A percentile compares a stretch with the other conserved stretches of the same genome.
Conservation (phyloP, 805 yeast species). For the Sungouiella blattae region DNA sequence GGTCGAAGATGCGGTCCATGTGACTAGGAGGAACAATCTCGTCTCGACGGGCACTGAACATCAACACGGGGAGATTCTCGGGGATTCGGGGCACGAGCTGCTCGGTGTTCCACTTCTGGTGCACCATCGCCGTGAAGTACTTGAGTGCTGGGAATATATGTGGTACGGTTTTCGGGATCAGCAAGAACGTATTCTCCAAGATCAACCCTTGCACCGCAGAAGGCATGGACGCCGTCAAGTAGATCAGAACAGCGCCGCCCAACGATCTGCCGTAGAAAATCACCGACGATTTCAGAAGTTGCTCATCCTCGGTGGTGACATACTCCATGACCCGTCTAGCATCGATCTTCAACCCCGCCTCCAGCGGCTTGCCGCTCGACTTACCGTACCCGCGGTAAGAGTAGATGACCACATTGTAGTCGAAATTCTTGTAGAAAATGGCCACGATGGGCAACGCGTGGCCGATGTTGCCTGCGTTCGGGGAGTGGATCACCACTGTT, state of each 20-base stretch:
- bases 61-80: constrained; percentile 57
- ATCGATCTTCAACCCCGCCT: constrained; percentile 75
- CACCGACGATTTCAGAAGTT: constrained; percentile 49
- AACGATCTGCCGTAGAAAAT: constrained; percentile 83
- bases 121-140: constrained; percentile 58
- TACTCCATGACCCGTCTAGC: constrained; percentile 68
- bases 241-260: constrained; percentile 93
- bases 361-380: constrained; percentile 74
- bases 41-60: constrained; percentile 71
- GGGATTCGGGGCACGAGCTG: constrained; percentile 51
- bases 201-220: constrained; percentile 57
- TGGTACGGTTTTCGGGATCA: constrained; percentile 66
- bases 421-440: constrained; percentile 56
- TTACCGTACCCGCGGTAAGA: constrained; percentile 91
- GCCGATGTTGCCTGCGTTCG: constrained; percentile 97
- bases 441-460: constrained; percentile 80
- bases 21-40: constrained; percentile 91
- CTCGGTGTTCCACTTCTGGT: constrained; percentile 83
- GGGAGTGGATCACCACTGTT: constrained; percentile 76
- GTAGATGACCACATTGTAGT: constrained; percentile 76
- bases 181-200: constrained; percentile 82
- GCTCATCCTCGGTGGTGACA: constrained; percentile 48
- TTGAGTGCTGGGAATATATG: constrained; percentile 68
- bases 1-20: constrained; percentile 58
- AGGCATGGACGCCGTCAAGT: constrained; percentile 63